Percentiles rank a stretch among this genome's conserved stretches.
Conservation (phyloP, 495 filamentous ascomycete species). For the Aspergillus conjunctus region DNA sequence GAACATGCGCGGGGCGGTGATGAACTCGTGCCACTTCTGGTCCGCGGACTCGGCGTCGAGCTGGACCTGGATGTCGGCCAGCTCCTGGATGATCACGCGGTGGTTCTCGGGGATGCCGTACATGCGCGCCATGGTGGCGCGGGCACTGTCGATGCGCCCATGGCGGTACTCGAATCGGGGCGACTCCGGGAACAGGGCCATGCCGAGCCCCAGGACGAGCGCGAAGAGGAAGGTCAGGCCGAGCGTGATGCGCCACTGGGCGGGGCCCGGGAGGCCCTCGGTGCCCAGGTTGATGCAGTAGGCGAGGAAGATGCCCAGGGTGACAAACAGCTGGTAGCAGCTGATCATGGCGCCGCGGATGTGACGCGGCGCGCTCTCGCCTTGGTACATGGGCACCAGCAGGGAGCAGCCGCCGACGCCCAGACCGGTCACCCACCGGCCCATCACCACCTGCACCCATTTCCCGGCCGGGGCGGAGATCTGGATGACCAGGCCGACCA, state of each 20-base stretch:
- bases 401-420: constrained; percentile 73
- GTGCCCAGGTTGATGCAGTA: constrained; percentile 82
- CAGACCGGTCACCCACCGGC: constrained; percentile 62
- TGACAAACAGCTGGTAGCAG: constrained; percentile 87
- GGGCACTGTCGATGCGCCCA: constrained; percentile 64
- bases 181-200: constrained; percentile 70
- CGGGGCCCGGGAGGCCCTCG: constrained; percentile 45
- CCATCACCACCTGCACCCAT: constrained; percentile 58
- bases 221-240: constrained; percentile 77
- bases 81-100: constrained; percentile 64
- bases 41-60: constrained; percentile 56
- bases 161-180: constrained; percentile 69
- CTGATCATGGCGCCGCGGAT: constrained; percentile 68
- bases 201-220: constrained; percentile 70
- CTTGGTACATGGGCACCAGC: constrained; percentile 72
- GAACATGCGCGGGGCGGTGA: constrained; percentile 71
- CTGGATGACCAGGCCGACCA: constrained; percentile 67
- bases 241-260: constrained; percentile 77
- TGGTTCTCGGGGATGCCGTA: constrained; percentile 71
- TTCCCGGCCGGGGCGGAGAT: constrained; percentile 54
- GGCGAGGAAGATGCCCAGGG: constrained; percentile 79
- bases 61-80: constrained; percentile 65
- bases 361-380: constrained; percentile 66
- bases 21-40: constrained; percentile 66
- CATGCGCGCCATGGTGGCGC: constrained; percentile 64